Percentiles rank a stretch among this genome's conserved stretches.
Conservation (phyloP, 139 green algal genomes). For the Ostreobium quekettii region DNA sequence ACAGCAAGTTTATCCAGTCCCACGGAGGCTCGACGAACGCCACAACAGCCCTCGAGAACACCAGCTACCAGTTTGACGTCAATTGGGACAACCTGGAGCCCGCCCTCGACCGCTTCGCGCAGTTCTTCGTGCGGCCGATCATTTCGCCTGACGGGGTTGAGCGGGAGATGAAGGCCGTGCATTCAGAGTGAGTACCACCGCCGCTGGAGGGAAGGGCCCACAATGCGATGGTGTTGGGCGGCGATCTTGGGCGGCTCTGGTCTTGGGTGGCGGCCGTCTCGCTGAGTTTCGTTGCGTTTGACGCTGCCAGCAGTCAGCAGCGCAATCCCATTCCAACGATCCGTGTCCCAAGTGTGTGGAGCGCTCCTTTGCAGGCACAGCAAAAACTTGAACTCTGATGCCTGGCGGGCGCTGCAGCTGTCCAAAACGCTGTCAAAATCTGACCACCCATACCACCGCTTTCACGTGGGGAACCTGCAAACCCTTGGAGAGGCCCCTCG, state of each 20-base stretch:
- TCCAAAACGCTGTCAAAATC: constrained; percentile 55
- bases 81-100: constrained; percentile 59
- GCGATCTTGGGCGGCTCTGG: not conserved
- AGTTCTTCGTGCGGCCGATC: constrained; percentile 85
- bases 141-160: constrained; percentile 68
- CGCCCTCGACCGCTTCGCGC: constrained; percentile 63
- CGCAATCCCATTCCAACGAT: not conserved
- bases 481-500: constrained; percentile 35
- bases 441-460: constrained; percentile 37
- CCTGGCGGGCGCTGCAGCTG: constrained; percentile 75
- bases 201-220: not conserved
- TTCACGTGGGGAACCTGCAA: constrained; percentile 23
- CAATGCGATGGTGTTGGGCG: not conserved
- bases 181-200: constrained; percentile 42
- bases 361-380: constrained; percentile 33
- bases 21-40: constrained; percentile 82
- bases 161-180: constrained; percentile 69
- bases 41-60: constrained; percentile 68
- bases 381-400: constrained; percentile 80
- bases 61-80: constrained; percentile 87
- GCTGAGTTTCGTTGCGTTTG: not conserved
- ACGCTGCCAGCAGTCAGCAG: not conserved
- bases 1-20: constrained; percentile 55
- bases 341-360: not conserved
- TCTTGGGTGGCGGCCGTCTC: not conserved